Conservation (phyloP, 31 red algal species). For the Pterothamnion heteromorphum region DNA sequence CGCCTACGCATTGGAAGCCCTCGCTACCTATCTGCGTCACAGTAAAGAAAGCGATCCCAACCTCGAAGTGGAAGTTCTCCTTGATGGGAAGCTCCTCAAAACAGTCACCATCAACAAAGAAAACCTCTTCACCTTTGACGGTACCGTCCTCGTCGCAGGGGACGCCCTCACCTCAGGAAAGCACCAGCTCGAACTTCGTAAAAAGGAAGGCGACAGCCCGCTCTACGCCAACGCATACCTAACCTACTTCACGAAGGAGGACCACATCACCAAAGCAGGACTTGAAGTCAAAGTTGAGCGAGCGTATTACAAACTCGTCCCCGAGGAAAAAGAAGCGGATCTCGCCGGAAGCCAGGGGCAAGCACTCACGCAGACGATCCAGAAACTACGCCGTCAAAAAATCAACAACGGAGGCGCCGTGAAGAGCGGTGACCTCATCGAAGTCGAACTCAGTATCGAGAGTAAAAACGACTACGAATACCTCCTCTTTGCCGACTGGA, state of each 20-base stretch:
- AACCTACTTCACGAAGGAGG: slow-evolving; percentile 20
- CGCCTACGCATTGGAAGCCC: slow-evolving; percentile 5
- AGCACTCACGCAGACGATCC: neutral
- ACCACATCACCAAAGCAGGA: neutral
- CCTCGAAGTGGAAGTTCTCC: neutral
- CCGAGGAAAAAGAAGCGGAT: neutral
- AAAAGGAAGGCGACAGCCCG: neutral
- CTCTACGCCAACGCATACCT: slow-evolving; percentile 23
- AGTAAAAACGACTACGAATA: slow-evolving; percentile 20
- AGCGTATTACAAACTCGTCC: neutral
- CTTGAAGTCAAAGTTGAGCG: slow-evolving; percentile 32
- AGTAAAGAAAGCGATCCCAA: neutral
- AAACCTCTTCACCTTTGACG: neutral
- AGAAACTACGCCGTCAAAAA: neutral
- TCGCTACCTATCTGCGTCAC: neutral
- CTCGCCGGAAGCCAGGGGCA: neutral
- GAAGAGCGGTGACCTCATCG: slow-evolving; percentile 7
- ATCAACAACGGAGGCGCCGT: neutral
- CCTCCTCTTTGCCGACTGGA: neutral
- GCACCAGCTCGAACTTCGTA: neutral
- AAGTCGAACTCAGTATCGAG: slow-evolving; percentile 11
- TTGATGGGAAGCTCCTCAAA: neutral
- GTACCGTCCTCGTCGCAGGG: neutral
- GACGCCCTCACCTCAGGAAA: slow-evolving; percentile 25
- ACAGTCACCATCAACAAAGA: neutral